Evolutionary conservation across 768 basidiomycete species (phyloP), one percentile per base, ranked within the genome.

Genomic region (Tylopilus sp.): DNA sequence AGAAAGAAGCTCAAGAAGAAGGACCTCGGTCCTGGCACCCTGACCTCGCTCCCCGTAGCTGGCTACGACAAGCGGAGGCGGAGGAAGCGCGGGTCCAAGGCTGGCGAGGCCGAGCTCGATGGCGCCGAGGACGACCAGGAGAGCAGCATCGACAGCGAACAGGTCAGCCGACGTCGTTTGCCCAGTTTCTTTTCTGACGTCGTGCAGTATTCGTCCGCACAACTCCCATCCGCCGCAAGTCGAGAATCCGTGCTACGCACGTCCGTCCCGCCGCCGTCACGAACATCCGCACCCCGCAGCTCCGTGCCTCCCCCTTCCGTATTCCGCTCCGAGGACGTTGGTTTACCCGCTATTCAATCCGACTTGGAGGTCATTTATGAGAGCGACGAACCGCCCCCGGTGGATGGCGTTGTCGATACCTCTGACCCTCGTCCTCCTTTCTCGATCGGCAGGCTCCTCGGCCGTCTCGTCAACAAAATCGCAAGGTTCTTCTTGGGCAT

Each of bases 41-140:
- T 88, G 58, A 84, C 81, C 16, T 79, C 78, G n/a, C 73, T 91
- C 3, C 89, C 89, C 10, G 78, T 84, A 44, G 77, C 86, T 21
- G 75, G 77, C 14, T 81, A 85, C 53, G 84, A 86, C 56, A 90
- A 84, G 69, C 73, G 72, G 48, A 76, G 72, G 60, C 79, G 76
- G 71, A 85, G 77, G 67, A 82, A 74, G 63, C 67, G 61, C 59
- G 77, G 73, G 10, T 71, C 72, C 48, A 83, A 77, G 60, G 72
- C 64, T 4, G 76, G 76, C 33, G 64, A 66, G 19, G 76, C 65
- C 16, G 73, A 61, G 17, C 37, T 42, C 12, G 64, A 63, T 16
- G 79, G 69, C 13, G 75, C 60, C 1, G 83, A 80, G 13, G 81
- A 82, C n/a, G 79, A 79, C 16, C 75, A 77, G 22, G 79, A 70